These are phyloP conservation scores for Cucurbita pepo DNA, from an alignment of 306 rosid species.

Conservation along the genomic window DNA sequence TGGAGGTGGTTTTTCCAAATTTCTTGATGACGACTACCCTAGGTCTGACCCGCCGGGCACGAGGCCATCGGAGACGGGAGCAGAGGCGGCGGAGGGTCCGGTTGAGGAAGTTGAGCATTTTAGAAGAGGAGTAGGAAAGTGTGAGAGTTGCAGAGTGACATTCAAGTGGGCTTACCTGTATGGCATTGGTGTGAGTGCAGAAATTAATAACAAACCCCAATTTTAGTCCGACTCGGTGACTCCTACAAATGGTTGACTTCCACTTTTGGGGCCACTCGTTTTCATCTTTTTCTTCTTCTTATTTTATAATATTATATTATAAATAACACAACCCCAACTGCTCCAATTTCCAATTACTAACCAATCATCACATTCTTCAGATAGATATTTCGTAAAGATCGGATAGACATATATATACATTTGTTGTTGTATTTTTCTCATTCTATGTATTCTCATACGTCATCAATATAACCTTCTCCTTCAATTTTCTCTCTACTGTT, in stretches of 20 bases:
- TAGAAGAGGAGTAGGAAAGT: constrained; percentile 4
- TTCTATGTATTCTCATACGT: no score
- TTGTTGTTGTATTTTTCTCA: no score
- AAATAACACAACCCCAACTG: neutral
- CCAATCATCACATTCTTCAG: no score
- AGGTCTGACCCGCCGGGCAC: constrained; percentile 28
- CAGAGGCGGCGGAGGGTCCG: constrained; percentile 43
- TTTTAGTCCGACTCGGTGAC: no score
- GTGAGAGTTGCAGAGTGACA: constrained; percentile 5
- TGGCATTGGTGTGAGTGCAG: neutral
- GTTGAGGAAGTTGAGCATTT: constrained; percentile 48
- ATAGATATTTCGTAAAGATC: no score
- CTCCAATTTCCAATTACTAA: constrained; percentile 2
- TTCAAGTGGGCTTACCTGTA: constrained; percentile 7
- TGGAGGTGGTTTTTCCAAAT: constrained; percentile 19
- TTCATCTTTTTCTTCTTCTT: neutral
- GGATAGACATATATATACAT: no score
- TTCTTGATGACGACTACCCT: constrained; percentile 30
- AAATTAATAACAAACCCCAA: neutral
- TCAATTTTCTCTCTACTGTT: no score
- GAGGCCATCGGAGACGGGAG: constrained; percentile 47
- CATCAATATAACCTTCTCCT: no score
- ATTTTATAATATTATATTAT: neutral
- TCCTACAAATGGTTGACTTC: neutral
- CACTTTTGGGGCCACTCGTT: neutral